These are phyloP conservation scores for Fusarium sp. DNA, from an alignment of 2,329 filamentous ascomycete genomes.

Conservation along the genomic window DNA sequence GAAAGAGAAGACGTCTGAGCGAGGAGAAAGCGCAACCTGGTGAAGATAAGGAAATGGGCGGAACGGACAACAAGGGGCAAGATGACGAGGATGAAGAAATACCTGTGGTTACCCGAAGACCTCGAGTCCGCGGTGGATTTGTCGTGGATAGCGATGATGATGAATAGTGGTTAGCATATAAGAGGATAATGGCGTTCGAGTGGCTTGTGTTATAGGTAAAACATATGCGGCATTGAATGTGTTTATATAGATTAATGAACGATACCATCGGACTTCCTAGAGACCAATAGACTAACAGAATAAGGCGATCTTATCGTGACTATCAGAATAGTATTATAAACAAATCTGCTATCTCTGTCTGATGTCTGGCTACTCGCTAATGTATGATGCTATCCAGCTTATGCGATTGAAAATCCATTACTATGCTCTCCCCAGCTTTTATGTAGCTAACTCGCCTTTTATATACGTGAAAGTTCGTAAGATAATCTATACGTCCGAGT, in stretches of 20 bases:
- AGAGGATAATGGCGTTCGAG: constrained; percentile 28
- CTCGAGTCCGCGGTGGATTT: constrained; percentile 65
- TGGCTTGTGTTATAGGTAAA: background rate
- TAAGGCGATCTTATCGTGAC: background rate
- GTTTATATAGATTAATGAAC: constrained; percentile 17
- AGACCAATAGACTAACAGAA: background rate
- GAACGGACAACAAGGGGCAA: constrained; percentile 46
- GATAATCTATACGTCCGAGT: constrained; percentile 15
- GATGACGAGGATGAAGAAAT: constrained; percentile 50
- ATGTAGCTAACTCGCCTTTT: background rate
- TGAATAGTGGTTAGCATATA: constrained; percentile 47
- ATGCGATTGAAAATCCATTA: constrained; percentile 1
- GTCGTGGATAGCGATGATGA: constrained; percentile 71
- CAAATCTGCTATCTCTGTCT: background rate
- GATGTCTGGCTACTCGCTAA: background rate
- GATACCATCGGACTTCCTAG: constrained; percentile 5
- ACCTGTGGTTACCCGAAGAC: constrained; percentile 52
- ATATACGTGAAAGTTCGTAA: background rate
- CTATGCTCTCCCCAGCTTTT: constrained; percentile 18
- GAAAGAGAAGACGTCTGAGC: constrained; percentile 55
- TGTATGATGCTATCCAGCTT: background rate
- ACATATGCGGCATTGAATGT: background rate
- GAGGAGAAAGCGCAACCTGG: constrained; percentile 22
- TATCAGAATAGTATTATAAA: background rate
- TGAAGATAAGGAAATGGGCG: constrained; percentile 39